Evolutionary conservation across 768 basidiomycete genomes (phyloP), one percentile per base, ranked within the genome.

Genomic region (Collybia sordida): DNA sequence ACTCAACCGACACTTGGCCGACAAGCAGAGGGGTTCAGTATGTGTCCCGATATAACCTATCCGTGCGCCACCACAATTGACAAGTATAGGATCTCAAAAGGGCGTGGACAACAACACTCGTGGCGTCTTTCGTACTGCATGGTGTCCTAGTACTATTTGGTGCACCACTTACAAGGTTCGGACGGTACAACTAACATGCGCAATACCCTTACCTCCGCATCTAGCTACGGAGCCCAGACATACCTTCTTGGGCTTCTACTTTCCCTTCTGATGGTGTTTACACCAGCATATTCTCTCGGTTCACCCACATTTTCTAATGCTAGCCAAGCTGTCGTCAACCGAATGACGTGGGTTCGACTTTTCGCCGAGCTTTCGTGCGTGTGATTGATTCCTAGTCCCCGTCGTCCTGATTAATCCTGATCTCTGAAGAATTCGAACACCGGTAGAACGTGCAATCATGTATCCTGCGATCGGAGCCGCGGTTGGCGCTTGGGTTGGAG

Each of bases 311-410:
- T 81, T 14, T 65, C 67, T 18, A 64, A 63, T 17, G 69, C 72
- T 40, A 67, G 73, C 6, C 61, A 66, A 14, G 73, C 84, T 1
- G 59, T 83, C 28, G 64, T 81, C 46, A 78, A 75, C 39, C 76
- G 86, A 37, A 74, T 85, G 62, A 79, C 80, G 5, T 92, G 91
- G 87, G 75, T 82, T 19, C 79, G 90, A 43, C 72, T 98, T 35
- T 94, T 95, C 61, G 88, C 81, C 42, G 88, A 93, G 56, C 70
- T 90, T 53, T 77, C 80, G 94, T 96, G 62, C 65, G 92, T 84
- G 3, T 17, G 6, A 38, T 38, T 34, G 45, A 25, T 31, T 22
- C 18, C 24, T 21, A 46, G 37, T 24, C 21, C 51, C 45, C 15
- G 23, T 17, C 15, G 2, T 15, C n/a, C 2, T 8, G 23, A 56